Base-by-base conservation (phyloP, 148 eudicot genomes). In the Selenicereus undatus region DNA sequence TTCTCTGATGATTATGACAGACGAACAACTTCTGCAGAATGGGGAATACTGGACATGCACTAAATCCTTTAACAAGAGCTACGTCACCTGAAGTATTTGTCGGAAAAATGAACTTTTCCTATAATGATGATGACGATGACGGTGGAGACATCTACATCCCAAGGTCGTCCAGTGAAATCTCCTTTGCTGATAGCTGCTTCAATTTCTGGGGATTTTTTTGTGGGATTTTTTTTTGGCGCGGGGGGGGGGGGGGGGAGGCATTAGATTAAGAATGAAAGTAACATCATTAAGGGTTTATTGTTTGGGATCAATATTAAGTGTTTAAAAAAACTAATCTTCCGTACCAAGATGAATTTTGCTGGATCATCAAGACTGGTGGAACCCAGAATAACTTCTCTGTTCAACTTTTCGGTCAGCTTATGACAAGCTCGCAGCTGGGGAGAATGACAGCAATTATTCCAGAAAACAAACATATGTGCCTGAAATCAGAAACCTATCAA, bases 291-390 rank as follows among this genome's bases (percentile, higher is more conserved):
- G 43, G 1, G 3, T n/a, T 3, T 24, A 0, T 64, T 52, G 1
- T 11, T 32, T 32, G 32, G 32, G 32, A 32, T 32, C 32, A 32
- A 32, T 32, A 52, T 52, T 52, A n/a, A 24, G 22, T 64, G 1
- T 1, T 24, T 64, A 58, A 83, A 70, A 13, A 78, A 65, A 75
- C 73, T 58, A 76, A 27, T 11, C 11, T 66, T 73, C 9, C 27
- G 58, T 86, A 96, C 99, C 89, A 93, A 92, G 71, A 93, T 90
- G 80, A 96, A 93, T 81, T 92, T 89, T 64, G 92, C 86, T 73
- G 99, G 99, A 79, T 96, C 99, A 70, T 96, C 99, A 70, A 93
- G 85, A 86, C 99, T 93, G 62, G 99, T 87, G 48, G 98, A 92
- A 17, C 99, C 99, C 80, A 96, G 76, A 79, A 96, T 88, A 81